Evolutionary conservation across 2,329 filamentous ascomycete species (phyloP), one percentile per base, ranked within the genome.

Genomic region (Aspergillus texensis): DNA sequence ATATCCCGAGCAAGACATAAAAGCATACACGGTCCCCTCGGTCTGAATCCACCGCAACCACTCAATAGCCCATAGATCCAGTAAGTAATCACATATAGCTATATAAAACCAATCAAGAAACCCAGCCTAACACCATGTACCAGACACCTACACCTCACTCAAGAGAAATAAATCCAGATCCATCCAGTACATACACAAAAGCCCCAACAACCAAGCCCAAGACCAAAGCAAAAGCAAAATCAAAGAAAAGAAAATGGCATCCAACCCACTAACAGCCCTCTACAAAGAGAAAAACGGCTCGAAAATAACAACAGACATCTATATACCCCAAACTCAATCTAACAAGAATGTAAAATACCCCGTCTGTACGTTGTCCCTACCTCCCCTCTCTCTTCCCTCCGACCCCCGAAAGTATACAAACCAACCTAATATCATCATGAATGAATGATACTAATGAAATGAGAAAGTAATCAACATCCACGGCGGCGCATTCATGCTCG

Each of bases 401-500:
- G n/a, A 32, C 28, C 45, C 28, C 19, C 11, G 11, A 11, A 11
- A 34, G 3, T 41, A 21, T 14, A 59, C 36, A n/a, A 39, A 48
- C 4, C 34, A 12, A 16, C 34, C 34, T 16, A 16, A 16, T 14
- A 36, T 14, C 34, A 36, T 16, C 34, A 36, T 16, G 5, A 36
- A 36, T 36, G 34, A 36, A 16, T 36, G 5, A 36, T 16, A 36
- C 14, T 36, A 16, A 36, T 36, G 30, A 36, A 16, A 24, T 41
- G 4, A 19, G 52, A 4, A 34, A 21, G 79, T 80, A 52, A 80
- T 81, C 63, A 70, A 78, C 60, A 80, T 81, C 57, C 79, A 81
- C 69, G 79, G 79, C 52, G 79, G 79, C n/a, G 79, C 77, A 26
- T 81, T 80, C 68, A 80, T 80, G 76, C 76, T 81, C 30, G 78